Conservation (phyloP, 73 alveolate species). For the Tetrahymena thermophila region DNA sequence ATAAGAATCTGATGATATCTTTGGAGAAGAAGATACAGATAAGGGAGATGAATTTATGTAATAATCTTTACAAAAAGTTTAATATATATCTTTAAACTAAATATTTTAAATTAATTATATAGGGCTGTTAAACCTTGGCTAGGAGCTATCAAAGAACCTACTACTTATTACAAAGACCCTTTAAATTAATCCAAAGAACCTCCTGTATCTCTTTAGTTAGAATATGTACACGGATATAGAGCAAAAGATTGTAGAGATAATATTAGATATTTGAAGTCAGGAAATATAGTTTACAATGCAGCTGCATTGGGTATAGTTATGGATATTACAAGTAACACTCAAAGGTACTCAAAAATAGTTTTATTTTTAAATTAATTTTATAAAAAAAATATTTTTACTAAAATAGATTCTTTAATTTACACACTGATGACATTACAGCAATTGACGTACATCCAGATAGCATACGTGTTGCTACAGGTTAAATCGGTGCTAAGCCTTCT, state of each 20-base stretch:
- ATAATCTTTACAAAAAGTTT: not conserved
- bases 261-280: constrained; percentile 63
- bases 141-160: constrained; percentile 85
- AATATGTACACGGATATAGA: constrained; percentile 95
- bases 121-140: constrained; percentile 70
- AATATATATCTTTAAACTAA: not conserved
- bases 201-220: constrained; percentile 64
- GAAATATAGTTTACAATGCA: constrained; percentile 81
- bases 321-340: constrained; percentile 21
- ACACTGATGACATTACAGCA: constrained; percentile 83
- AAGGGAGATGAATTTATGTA: constrained; percentile 69
- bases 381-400: not conserved
- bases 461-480: constrained; percentile 86
- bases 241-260: constrained; percentile 92
- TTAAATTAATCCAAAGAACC: constrained; percentile 76
- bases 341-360: not conserved
- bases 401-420: constrained; percentile 72
- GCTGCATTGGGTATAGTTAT: constrained; percentile 88
- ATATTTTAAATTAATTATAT: not conserved
- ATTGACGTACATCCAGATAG: constrained; percentile 71
- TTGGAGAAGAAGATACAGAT: constrained; percentile 68
- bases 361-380: not conserved
- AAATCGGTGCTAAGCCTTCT: constrained; percentile 58
- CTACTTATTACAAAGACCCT: constrained; percentile 64
- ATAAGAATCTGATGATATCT: constrained; percentile 42